Evolutionary conservation across 495 filamentous ascomycete genomes (phyloP).

Genomic region (Tirmania nivea): DNA sequence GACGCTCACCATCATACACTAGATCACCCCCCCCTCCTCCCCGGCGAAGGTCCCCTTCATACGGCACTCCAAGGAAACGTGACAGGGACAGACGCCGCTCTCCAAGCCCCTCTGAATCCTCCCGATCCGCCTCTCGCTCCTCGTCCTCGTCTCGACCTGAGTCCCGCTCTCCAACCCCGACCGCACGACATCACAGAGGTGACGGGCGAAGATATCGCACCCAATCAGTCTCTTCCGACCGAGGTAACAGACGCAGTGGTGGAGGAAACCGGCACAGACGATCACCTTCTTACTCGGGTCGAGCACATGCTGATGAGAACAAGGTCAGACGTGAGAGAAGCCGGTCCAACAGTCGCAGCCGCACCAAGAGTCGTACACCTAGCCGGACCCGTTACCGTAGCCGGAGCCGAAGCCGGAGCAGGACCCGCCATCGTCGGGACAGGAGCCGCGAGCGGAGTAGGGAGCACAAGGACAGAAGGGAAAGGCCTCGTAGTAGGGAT

Average conservation of each 20-base stretch:
- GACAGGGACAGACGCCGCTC: background rate
- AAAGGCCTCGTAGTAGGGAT: constrained; percentile 21
- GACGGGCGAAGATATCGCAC: background rate
- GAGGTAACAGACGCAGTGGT: background rate
- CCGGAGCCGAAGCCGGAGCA: constrained; percentile 8
- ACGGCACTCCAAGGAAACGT: background rate
- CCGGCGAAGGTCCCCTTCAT: background rate
- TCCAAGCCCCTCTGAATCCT: background rate
- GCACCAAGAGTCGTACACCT: background rate
- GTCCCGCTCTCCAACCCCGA: background rate
- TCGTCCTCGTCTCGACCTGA: background rate
- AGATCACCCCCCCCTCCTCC: background rate
- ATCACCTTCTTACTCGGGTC: background rate
- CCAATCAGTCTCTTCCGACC: background rate
- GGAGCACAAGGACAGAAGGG: background rate
- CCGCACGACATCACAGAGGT: background rate
- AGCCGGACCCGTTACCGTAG: constrained; percentile 3
- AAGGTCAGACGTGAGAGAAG: background rate
- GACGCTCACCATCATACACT: background rate
- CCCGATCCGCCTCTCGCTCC: background rate
- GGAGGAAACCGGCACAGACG: background rate
- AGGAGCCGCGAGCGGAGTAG: constrained; percentile 9
- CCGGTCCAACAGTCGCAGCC: background rate
- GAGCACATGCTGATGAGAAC: background rate
- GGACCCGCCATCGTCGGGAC: constrained; percentile 6